Evolutionary conservation across 192 early-diverging fungal species (phyloP).

Genomic region (Backusella macrospora): DNA sequence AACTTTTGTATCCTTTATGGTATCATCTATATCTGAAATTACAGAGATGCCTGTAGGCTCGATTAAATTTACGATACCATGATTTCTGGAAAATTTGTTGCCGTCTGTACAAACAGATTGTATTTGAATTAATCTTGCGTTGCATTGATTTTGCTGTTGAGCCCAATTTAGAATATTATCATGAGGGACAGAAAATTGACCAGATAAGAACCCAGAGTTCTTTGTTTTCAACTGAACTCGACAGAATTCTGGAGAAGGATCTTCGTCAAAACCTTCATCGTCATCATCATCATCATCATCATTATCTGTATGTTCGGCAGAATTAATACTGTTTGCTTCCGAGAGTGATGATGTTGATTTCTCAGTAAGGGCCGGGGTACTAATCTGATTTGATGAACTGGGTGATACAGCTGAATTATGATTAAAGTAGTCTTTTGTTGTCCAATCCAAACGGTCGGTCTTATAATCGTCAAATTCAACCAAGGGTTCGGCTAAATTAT

Average conservation of each 20-base stretch:
- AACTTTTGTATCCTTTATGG: slow-evolving; percentile 85
- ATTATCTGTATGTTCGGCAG: background rate
- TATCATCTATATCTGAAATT: slow-evolving; percentile 90
- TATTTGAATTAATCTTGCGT: slow-evolving; percentile 29
- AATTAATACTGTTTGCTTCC: background rate
- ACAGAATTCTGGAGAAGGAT: background rate
- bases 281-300: background rate
- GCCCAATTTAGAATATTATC: slow-evolving; percentile 36
- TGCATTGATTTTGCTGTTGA: slow-evolving; percentile 30
- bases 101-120: slow-evolving; percentile 25
- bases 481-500: slow-evolving; percentile 9
- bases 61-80: slow-evolving; percentile 58
- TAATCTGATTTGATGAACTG: background rate
- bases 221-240: background rate
- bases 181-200: slow-evolving; percentile 44
- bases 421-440: background rate
- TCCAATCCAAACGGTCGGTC: slow-evolving; percentile 4
- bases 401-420: slow-evolving; percentile 5
- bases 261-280: slow-evolving; percentile 8
- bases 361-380: background rate
- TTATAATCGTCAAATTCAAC: slow-evolving; percentile 16
- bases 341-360: slow-evolving; percentile 1
- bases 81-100: slow-evolving; percentile 33
- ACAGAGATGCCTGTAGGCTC: slow-evolving; percentile 73
- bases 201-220: slow-evolving; percentile 38